A percentile compares a stretch with the other conserved stretches of the same genome.
Conservation (phyloP, 176 grass and related monocot genomes). For the Thinopyrum elongatum region DNA sequence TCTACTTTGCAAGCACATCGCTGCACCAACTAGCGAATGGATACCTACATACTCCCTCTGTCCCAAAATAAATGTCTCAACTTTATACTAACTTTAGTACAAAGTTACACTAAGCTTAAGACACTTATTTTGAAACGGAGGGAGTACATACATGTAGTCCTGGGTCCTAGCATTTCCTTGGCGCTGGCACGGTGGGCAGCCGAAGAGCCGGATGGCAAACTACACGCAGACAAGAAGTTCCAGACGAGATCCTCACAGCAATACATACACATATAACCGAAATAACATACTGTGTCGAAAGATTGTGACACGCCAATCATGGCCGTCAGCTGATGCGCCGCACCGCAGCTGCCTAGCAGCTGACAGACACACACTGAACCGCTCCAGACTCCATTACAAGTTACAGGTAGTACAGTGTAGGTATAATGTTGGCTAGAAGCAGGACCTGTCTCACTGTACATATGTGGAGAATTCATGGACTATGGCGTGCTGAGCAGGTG, state of each 20-base stretch:
- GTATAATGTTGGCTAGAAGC: neutral
- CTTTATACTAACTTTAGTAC: too few relatives aligned
- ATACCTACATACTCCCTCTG: too few relatives aligned
- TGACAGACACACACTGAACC: neutral
- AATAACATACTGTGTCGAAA: neutral
- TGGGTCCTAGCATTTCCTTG: too few relatives aligned
- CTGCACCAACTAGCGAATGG: too few relatives aligned
- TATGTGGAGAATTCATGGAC: neutral
- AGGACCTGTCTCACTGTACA: constrained; percentile 19
- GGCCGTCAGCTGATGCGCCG: neutral
- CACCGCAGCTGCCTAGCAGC: neutral
- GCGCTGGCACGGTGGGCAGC: too few relatives aligned
- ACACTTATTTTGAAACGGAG: too few relatives aligned
- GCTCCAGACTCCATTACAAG: constrained; percentile 1
- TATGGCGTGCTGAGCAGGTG: constrained; percentile 68
- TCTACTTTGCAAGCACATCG: too few relatives aligned
- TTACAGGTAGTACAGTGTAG: neutral
- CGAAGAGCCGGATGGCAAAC: too few relatives aligned
- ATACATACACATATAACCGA: neutral
- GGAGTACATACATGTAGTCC: too few relatives aligned
- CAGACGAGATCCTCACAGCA: neutral
- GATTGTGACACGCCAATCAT: neutral
- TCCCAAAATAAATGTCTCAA: too few relatives aligned
- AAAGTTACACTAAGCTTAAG: too few relatives aligned
- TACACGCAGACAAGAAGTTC: neutral